Evolutionary conservation across 768 basidiomycete genomes (phyloP), one percentile per base, ranked within the genome.

Genomic region (Serendipita sp.): DNA sequence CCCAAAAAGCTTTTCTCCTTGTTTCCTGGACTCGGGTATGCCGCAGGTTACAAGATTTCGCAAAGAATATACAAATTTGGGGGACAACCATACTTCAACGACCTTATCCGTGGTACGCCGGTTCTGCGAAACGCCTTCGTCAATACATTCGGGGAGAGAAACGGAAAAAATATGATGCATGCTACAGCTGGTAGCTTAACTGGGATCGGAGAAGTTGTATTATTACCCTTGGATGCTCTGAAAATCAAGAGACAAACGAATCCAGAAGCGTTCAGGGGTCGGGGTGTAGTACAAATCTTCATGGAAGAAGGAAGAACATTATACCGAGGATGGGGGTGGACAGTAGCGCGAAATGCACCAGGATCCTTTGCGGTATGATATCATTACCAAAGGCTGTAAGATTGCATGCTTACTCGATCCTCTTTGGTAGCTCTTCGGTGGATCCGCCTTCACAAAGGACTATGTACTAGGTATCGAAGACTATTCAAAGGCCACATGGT

Each of bases 241-340:
- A 99, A 99, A 77, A 98, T 99, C 76, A 97, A 96, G 78, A 87
- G 93, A 63, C 95, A 99, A 78, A 90, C 89, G 65, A 99, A 99
- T 77, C 95, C 95, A 0, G 96, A 97, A 71, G 95, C 95, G 0
- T 92, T 99, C 83, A 88, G 91, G 41, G 93, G 93, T 44, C 89
- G 95, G 30, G 92, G 93, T 18, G 80, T 93, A 69, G 68, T 96
- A 64, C 86, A 88, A 64, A 91, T 99, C 70, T 83, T 99, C 74
- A 74, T 83, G 72, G 94, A 99, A 69, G 95, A 98, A 73, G 91
- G 93, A 65, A 83, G 88, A 7, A 82, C 88, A 0, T 81, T 99
- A 41, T 99, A 99, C 76, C 86, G 93, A 67, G 95, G 95, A 34
- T 96, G 94, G 91, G 94, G 94, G 51, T 98, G 95, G 95, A 98